Base-by-base conservation (phyloP, 2,329 filamentous ascomycete genomes). In the Neofusicoccum kwambonambiense region DNA sequence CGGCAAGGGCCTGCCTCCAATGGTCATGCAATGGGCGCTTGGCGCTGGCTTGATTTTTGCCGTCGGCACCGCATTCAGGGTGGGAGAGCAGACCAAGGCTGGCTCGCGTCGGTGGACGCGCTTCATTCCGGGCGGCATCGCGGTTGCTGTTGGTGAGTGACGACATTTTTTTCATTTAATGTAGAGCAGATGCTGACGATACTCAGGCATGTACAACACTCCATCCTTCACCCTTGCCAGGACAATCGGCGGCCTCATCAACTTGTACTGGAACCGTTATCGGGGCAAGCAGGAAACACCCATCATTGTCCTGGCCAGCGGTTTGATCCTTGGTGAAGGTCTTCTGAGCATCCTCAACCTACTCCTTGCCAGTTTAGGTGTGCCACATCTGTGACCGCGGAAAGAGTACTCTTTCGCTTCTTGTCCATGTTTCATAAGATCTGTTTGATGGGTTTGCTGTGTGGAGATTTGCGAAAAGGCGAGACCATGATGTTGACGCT, bases 221-320 rank as follows among this genome's bases (percentile, higher is more conserved):
- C 95, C 95, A 0, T 96, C 92, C 0, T 99, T 99, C 74, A 99
- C 95, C 0, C 81, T 99, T 42, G 93, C 95, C 0, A 83, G 95
- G 67, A 91, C 92, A 0, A 87, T 92, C 9, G 95, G 95, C 2
- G 95, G 95, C 0, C 68, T 89, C 49, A 78, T 89, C 62, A 89
- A 87, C 68, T 93, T 90, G 84, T 95, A 90, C 79, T 97, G 93
- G 93, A 83, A 81, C 62, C 80, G 77, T 6, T 82, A 81, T 69
- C 80, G 75, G 73, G 79, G 76, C 74, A 78, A 74, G 75, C 80
- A 82, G 71, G 90, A 89, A 71, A 93, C 93, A 4, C 89, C 89
- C 0, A 85, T 98, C 62, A 93, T 98, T 69, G 89, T 98, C n/a
- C 80, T 98, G 44, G 94, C 95, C 0, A 89, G 86, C 65, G 95